Base-by-base conservation (phyloP, 1,139 yeast species). In the Taphrina confusa region DNA sequence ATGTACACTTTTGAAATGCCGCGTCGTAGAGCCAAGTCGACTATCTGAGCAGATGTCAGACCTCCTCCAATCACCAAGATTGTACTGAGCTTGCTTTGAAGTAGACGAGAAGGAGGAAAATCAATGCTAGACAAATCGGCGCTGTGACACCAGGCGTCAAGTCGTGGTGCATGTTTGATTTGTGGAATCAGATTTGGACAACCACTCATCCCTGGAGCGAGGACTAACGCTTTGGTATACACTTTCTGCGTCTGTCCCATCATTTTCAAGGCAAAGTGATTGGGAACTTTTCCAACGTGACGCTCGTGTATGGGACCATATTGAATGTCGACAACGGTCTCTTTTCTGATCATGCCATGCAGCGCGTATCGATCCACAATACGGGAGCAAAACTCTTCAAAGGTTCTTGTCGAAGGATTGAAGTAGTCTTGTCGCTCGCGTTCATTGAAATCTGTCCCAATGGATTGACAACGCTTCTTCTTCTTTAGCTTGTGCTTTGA, bases 11-110 rank as follows among this genome's bases (percentile, higher is more conserved):
- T 71, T 3, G 66, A 64, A 11, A 77, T 69, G 0, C 76, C 77
- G 5, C 67, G 61, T 12, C 63, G 67, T 2, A 76, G 70, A 2
- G 77, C 75, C 18, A 74, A 74, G 64, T 77, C 75, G 1, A 78
- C 78, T n/a, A 78, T 67, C 64, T 78, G 82, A 0, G 81, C 81
- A 0, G 80, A 75, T 0, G 81, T 78, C 44, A 78, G 69, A 0
- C 81, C 82, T 2, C 82, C 81, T 0, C 82, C 82, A 3, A 78
- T 78, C 23, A 78, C 74, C 1, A 75, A 75, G 12, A 77, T 64
- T 4, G 71, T 66, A 4, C 73, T 68, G 65, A 61, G 16, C 23
- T 57, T 30, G 18, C 42, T 11, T 4, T 18, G 23, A 16, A 25
- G 18, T 25, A 37, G 23, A 5, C 20, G 42, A 18, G 25, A 11